phyloP scores from a whole-genome alignment of 2,329 filamentous ascomycete species.

The Endothia cerciana region DNA sequence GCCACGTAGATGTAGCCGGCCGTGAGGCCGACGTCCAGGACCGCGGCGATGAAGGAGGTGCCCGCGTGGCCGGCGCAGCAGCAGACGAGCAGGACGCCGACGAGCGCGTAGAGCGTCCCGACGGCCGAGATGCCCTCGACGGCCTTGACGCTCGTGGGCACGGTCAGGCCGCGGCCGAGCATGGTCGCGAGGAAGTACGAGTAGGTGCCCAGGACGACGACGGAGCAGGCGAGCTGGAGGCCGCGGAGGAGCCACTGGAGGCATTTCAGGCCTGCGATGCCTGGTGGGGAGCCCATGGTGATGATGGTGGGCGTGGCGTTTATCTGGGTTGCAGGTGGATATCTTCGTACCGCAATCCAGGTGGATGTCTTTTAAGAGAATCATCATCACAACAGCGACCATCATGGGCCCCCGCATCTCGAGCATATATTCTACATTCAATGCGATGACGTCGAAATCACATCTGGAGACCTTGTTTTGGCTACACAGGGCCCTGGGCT shows the following conservation, averaged over 20 bases:
- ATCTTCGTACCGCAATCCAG: neutral
- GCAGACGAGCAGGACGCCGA: constrained; percentile 65
- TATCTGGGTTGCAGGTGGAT: neutral
- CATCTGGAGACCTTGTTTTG: constrained; percentile 13
- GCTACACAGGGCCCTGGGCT: neutral
- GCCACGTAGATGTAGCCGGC: constrained; percentile 69
- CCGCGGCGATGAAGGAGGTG: constrained; percentile 64
- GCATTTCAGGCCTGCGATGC: constrained; percentile 55
- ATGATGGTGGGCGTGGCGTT: neutral
- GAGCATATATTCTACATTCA: neutral
- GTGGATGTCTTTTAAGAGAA: neutral
- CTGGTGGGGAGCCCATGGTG: constrained; percentile 55
- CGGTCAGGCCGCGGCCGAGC: constrained; percentile 55
- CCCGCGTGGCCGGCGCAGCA: constrained; percentile 66
- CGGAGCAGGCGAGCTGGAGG: constrained; percentile 64
- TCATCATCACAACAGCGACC: neutral
- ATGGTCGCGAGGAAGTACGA: constrained; percentile 69
- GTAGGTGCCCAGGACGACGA: constrained; percentile 66
- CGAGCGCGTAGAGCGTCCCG: constrained; percentile 64
- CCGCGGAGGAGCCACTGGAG: constrained; percentile 61
- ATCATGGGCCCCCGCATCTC: neutral
- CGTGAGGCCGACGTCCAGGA: constrained; percentile 65
- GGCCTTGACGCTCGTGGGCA: constrained; percentile 60
- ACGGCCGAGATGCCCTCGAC: constrained; percentile 67
- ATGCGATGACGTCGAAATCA: constrained; percentile 22